Evolutionary conservation across 768 basidiomycete genomes (phyloP).

Genomic region (Phylloporus sp.): DNA sequence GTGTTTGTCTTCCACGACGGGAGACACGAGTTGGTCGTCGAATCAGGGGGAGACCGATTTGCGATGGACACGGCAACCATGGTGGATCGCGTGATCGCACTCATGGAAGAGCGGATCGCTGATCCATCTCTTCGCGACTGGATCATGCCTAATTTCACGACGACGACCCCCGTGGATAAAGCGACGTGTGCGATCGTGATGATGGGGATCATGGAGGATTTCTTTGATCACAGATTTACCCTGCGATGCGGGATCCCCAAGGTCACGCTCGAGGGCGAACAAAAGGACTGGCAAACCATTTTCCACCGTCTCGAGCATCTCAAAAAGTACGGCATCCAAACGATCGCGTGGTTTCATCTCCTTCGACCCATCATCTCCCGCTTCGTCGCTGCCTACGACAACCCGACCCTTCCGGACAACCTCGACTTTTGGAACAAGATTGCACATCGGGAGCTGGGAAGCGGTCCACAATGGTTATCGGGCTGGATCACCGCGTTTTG

Average conservation of each 20-base stretch:
- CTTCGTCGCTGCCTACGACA: constrained; percentile 36
- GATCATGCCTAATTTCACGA: constrained; percentile 41
- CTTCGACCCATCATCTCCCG: constrained; percentile 36
- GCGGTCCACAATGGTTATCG: constrained; percentile 31
- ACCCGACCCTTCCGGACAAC: constrained; percentile 26
- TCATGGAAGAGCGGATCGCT: constrained; percentile 22
- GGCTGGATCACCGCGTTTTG: constrained; percentile 41
- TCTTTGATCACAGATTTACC: constrained; percentile 33
- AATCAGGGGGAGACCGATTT: constrained; percentile 13
- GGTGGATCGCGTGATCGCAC: constrained; percentile 19
- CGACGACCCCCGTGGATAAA: constrained; percentile 38
- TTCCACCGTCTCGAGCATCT: constrained; percentile 36
- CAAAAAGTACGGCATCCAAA: constrained; percentile 32
- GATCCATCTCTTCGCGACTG: constrained; percentile 33
- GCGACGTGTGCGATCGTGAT: constrained; percentile 36
- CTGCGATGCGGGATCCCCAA: constrained; percentile 39
- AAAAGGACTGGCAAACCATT: constrained; percentile 36
- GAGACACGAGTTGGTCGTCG: constrained; percentile 26
- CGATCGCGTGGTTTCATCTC: constrained; percentile 37
- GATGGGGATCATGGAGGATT: constrained; percentile 41
- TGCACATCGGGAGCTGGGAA: constrained; percentile 23
- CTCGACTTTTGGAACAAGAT: constrained; percentile 38
- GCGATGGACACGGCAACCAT: constrained; percentile 30
- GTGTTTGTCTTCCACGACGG: constrained; percentile 28
- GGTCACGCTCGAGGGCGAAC: constrained; percentile 41